Evolutionary conservation across 257 asterid genomes (phyloP).

Genomic region (Solanum gracilifrons): DNA sequence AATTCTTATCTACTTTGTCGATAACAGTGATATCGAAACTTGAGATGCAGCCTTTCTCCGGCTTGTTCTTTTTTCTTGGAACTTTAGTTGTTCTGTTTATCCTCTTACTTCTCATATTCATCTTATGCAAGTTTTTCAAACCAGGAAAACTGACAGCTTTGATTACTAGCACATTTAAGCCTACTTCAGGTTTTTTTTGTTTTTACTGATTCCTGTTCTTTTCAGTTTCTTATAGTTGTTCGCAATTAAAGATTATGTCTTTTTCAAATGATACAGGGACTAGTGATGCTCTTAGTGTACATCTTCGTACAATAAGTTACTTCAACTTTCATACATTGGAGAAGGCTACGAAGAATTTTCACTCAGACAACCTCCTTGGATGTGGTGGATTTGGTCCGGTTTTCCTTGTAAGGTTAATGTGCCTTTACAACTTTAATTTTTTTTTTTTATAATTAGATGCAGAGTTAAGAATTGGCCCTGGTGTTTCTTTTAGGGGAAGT

Average conservation of each 20-base stretch:
- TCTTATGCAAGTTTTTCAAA: conserved; percentile 27
- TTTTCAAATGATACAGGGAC: conserved; percentile 28
- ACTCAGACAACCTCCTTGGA: conserved; percentile 53
- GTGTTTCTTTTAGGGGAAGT: conserved; percentile 38
- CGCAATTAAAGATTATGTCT: neutral
- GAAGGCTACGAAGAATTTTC: conserved; percentile 75
- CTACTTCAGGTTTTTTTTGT: conserved; percentile 27
- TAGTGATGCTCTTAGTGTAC: conserved; percentile 34
- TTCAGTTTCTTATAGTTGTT: neutral
- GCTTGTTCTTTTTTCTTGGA: conserved; percentile 40
- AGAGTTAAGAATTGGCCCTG: neutral
- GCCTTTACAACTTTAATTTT: neutral
- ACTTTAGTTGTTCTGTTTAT: conserved; percentile 33
- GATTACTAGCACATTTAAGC: conserved; percentile 14
- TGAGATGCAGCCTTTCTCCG: conserved; percentile 21
- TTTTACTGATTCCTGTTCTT: neutral
- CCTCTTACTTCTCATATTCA: conserved; percentile 28
- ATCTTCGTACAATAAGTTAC: conserved; percentile 44
- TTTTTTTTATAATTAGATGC: neutral
- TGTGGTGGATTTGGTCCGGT: conserved; percentile 92
- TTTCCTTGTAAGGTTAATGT: conserved; percentile 31
- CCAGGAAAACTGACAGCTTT: conserved; percentile 13
- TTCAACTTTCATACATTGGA: conserved; percentile 44
- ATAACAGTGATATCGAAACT: conserved; percentile 19
- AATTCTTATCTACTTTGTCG: neutral